Evolutionary conservation across 495 filamentous ascomycete species (phyloP), one percentile per base, ranked within the genome.

Genomic region (Darksidea phi): DNA sequence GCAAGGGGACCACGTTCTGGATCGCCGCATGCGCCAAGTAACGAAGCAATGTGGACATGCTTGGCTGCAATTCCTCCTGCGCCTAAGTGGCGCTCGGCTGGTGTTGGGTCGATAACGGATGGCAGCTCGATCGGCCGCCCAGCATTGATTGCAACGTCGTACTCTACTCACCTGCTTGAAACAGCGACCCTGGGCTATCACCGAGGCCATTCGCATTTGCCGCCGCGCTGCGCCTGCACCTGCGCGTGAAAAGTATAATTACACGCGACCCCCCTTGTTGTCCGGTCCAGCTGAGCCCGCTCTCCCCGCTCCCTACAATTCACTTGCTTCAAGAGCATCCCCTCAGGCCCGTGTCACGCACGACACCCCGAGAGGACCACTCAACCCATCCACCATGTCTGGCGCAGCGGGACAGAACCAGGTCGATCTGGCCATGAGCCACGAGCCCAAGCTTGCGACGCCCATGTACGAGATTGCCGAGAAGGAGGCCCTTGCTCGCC

Each of bases 71-170:
- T 17, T 46, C 49, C 24, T 38, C 48, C 45, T 1, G 1, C 4
- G 7, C 41, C 54, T 32, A 32, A 46, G 20, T 38, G 2, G 17
- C 17, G 17, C 41, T 47, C 15, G 10, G 23, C 15, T 7, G 17
- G 13, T 34, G 18, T 11, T 43, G 54, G 54, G 18, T 47, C 42
- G 57, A 54, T 62, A 62, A 48, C 59, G 42, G 24, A 55, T 10
- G 28, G 36, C 43, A 58, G 55, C 18, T 21, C 51, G 32, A 47
- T 38, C 24, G 26, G 47, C 51, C 49, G 13, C 26, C 36, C 15
- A 13, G 49, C 36, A 56, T 42, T 49, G 46, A 64, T 57, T 63
- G 59, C 59, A 63, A 63, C 53, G 26, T 57, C 32, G 52, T 25
- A 49, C 18, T 17, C 12, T 51, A 54, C 42, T 37, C 38, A 55